phyloP scores from a whole-genome alignment of 768 basidiomycete species.

The Fomitopsis serialis region DNA sequence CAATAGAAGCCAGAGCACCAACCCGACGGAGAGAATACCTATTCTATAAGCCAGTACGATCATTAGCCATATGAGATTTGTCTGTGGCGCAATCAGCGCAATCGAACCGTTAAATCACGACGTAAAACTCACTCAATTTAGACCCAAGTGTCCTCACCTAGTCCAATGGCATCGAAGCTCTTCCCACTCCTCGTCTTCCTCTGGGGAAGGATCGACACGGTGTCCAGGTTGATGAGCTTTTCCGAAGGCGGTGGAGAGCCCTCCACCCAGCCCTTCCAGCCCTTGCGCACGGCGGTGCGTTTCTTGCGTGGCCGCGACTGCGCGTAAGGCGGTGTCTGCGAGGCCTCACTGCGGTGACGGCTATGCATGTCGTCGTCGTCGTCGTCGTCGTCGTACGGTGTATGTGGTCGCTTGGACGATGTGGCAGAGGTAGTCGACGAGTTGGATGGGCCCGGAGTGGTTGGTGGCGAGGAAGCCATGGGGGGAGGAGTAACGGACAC shows the following conservation, averaged over 20 bases:
- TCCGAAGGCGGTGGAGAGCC: constrained; percentile 76
- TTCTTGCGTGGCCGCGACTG: constrained; percentile 39
- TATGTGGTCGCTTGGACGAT: constrained; percentile 75
- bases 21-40: not conserved
- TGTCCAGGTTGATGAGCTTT: constrained; percentile 79
- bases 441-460: constrained; percentile 71
- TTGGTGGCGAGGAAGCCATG: constrained; percentile 57
- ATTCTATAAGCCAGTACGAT: not conserved
- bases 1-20: not conserved
- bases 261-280: constrained; percentile 91
- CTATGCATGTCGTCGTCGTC: constrained; percentile 17
- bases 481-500: constrained; percentile 75
- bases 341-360: constrained; percentile 18
- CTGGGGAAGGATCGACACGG: constrained; percentile 64
- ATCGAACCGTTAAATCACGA: constrained; percentile 44
- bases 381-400: constrained; percentile 44
- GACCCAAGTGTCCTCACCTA: constrained; percentile 77
- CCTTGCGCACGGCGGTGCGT: constrained; percentile 62
- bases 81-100: constrained; percentile 25
- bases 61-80: not conserved
- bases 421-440: constrained; percentile 71
- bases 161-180: constrained; percentile 75
- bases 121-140: constrained; percentile 32
- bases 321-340: constrained; percentile 17
- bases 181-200: constrained; percentile 79